Percentiles rank a stretch among this genome's conserved stretches.
Evolutionary conservation across 2,329 filamentous ascomycete species (phyloP).

Genomic region (Alternaria longipes): DNA sequence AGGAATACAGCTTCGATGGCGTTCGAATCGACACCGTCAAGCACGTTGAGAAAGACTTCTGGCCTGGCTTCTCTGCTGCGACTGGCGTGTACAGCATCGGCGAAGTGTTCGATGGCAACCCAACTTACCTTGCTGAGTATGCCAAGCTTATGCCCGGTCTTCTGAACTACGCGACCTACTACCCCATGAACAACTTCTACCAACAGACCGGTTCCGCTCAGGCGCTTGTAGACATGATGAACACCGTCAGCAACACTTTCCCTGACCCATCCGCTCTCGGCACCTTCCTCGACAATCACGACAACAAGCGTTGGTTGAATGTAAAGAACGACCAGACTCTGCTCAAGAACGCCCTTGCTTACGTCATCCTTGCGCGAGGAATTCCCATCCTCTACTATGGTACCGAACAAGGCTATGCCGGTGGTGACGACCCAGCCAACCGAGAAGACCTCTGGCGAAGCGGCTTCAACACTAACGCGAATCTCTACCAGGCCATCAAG

Average conservation of each 20-base stretch:
- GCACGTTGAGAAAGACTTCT: slow-evolving; percentile 68
- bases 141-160: slow-evolving; percentile 65
- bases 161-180: slow-evolving; percentile 67
- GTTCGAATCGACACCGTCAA: slow-evolving; percentile 70
- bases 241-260: slow-evolving; percentile 43
- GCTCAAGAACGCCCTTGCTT: slow-evolving; percentile 52
- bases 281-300: slow-evolving; percentile 54
- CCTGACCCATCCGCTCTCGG: slow-evolving; percentile 49
- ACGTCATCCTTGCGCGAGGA: slow-evolving; percentile 49
- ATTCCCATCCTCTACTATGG: slow-evolving; percentile 55
- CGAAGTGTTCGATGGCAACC: slow-evolving; percentile 67
- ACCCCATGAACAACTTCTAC: slow-evolving; percentile 51
- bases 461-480: slow-evolving; percentile 42
- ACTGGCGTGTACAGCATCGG: slow-evolving; percentile 69
- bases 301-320: slow-evolving; percentile 50
- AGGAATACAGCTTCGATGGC: slow-evolving; percentile 57
- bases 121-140: slow-evolving; percentile 63
- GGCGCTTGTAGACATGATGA: slow-evolving; percentile 48
- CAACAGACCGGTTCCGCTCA: slow-evolving; percentile 44
- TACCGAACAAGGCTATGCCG: slow-evolving; percentile 50
- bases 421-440: slow-evolving; percentile 51
- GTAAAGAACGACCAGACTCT: slow-evolving; percentile 48
- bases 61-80: slow-evolving; percentile 62
- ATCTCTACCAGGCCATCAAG: slow-evolving; percentile 43
- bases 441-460: slow-evolving; percentile 54